These are phyloP conservation scores for Candida suzukii DNA, from an alignment of 805 yeast genomes.

Conservation along the genomic window DNA sequence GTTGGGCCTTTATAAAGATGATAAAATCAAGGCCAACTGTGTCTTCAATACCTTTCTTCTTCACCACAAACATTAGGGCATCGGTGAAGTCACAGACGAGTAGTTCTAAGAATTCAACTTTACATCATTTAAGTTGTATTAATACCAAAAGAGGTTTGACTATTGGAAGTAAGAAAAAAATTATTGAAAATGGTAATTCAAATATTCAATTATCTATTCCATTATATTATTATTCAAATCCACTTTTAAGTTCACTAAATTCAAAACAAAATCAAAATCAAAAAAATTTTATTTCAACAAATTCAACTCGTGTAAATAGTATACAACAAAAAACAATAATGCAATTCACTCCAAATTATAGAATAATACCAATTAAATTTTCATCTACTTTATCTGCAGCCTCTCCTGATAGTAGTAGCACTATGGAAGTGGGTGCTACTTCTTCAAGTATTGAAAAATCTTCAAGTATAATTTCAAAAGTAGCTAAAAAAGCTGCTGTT, in stretches of 20 bases:
- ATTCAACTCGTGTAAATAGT: background rate
- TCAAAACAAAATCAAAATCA: background rate
- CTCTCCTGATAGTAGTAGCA: no score
- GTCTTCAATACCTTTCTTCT: conserved; percentile 2
- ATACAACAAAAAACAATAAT: conserved; percentile 3
- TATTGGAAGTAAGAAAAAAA: background rate
- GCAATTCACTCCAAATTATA: conserved; percentile 22
- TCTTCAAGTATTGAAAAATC: background rate
- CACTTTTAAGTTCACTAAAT: background rate
- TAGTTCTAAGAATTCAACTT: background rate
- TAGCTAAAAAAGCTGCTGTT: conserved; percentile 36
- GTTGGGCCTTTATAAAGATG: no score
- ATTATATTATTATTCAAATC: conserved; percentile 1
- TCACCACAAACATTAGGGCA: conserved; percentile 6
- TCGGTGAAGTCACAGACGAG: no score
- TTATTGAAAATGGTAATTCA: background rate
- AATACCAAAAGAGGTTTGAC: no score
- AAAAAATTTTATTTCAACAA: no score
- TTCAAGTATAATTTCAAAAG: conserved; percentile 24
- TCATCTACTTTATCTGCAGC: background rate
- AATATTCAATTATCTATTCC: background rate
- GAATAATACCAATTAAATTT: conserved; percentile 2
- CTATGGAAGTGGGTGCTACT: background rate
- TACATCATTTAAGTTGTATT: background rate
- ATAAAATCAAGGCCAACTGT: no score